Evolutionary conservation across 805 yeast genomes (phyloP).

Genomic region (Metschnikowia koreensis): DNA sequence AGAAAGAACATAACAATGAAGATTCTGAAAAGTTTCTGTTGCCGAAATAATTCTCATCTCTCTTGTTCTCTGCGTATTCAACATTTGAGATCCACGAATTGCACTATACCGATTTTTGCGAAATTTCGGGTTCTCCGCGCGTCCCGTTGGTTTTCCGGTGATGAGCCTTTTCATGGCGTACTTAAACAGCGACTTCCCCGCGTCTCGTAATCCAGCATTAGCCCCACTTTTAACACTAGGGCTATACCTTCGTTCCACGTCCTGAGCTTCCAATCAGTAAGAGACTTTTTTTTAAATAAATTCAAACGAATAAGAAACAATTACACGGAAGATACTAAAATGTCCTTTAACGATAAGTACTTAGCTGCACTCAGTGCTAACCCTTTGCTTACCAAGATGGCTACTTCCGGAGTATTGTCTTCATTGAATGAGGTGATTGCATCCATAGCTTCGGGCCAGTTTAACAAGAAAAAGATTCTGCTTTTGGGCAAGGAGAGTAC

Average conservation of each 20-base stretch:
- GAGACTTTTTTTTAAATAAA: no score
- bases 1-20: no score
- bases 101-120: no score
- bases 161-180: background rate
- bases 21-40: no score
- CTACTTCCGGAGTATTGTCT: constrained; percentile 55
- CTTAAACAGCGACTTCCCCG: background rate
- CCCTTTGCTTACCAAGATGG: constrained; percentile 59
- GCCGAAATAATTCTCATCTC: no score
- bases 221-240: background rate
- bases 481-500: constrained; percentile 16
- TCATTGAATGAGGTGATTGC: constrained; percentile 60
- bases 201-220: background rate
- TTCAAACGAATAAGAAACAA: background rate
- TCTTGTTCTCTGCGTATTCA: no score
- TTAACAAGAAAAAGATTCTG: constrained; percentile 21
- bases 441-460: constrained; percentile 47
- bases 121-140: background rate
- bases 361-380: constrained; percentile 39
- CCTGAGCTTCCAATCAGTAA: background rate
- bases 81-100: no score
- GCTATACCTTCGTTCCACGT: background rate
- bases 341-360: constrained; percentile 31
- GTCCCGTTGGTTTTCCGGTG: background rate
- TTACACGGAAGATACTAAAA: background rate